Evolutionary conservation across 441 rosid genomes (phyloP), one percentile per base, ranked within the genome.

Genomic region (Pelargonium cotyledonis): DNA sequence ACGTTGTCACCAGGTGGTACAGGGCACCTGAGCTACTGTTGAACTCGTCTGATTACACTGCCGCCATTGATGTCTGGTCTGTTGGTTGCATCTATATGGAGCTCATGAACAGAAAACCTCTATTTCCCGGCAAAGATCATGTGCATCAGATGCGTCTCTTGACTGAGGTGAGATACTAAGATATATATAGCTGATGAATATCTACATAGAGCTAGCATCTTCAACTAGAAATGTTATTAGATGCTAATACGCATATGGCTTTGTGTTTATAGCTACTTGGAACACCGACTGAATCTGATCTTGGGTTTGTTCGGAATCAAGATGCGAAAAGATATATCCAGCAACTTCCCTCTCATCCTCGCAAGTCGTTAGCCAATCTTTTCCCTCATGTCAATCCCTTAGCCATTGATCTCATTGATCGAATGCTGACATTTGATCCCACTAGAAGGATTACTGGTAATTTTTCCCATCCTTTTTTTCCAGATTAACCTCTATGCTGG

Each of bases 381-480:
- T 94, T 88, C 81, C 81, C 99, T 14, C 91, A 82, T 81, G 86
- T 95, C 74, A 76, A 90, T 73, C 95, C 96, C 4, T 29, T 81
- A 75, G 97, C 97, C 19, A 82, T 92, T 69, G 99, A 95, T 82
- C 87, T 95, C 18, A 71, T 92, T 58, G 95, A 90, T 26, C 84
- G 72, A 84, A 95, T 92, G 99, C 73, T 95, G 76, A 86, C 99
- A 61, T 92, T 95, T 79, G 95, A 95, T 75, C 99, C 97, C 44
- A 80, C 85, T n/a, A 88, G 19, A 86, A 86, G 98, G 84, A 95
- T 95, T 75, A 90, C 96, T 63, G 99, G 99, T 90, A 74, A 79
- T 80, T 82, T 60, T 35, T 44, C 8, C n/a, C 35, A 35, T 35
- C 7, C 8, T 35, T 35, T 35, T 35, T 35, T 21, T 21, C 23